Evolutionary conservation across 164 flowering plant species (phyloP).

Genomic region (Vitis amurensis): DNA sequence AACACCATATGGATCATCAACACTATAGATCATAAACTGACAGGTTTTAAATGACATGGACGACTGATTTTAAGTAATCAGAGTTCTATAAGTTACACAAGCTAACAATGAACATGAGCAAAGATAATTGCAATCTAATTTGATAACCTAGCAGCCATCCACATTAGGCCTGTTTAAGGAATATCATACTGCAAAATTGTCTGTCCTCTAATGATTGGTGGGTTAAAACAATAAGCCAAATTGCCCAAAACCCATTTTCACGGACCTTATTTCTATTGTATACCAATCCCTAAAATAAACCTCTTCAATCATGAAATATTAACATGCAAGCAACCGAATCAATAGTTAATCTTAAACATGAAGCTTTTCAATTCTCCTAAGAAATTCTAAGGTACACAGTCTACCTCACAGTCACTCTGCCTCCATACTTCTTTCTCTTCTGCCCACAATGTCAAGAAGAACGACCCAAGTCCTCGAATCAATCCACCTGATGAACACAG

Average conservation of each 20-base stretch:
- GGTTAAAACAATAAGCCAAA: not conserved
- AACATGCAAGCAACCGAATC: conserved; percentile 28
- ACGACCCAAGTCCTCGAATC: conserved; percentile 24
- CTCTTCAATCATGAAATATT: conserved; percentile 29
- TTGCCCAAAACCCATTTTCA: conserved; percentile 1
- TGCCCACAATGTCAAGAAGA: conserved; percentile 28
- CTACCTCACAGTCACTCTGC: conserved; percentile 1
- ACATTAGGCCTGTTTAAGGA: too few relatives aligned
- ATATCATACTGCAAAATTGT: too few relatives aligned
- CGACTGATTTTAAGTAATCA: too few relatives aligned
- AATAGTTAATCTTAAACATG: conserved; percentile 5
- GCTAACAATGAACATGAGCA: too few relatives aligned
- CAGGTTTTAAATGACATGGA: too few relatives aligned
- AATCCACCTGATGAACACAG: conserved; percentile 24
- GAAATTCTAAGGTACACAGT: too few relatives aligned
- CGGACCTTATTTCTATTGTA: not conserved
- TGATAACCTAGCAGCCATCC: too few relatives aligned
- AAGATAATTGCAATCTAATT: too few relatives aligned
- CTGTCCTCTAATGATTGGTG: not conserved
- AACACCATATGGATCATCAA: too few relatives aligned
- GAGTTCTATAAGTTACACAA: too few relatives aligned
- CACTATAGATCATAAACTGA: too few relatives aligned
- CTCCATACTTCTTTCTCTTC: not conserved
- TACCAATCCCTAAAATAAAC: not conserved
- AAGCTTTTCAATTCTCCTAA: not conserved